Evolutionary conservation across 2,329 filamentous ascomycete genomes (phyloP).

Genomic region (Aureobasidium sp.): DNA sequence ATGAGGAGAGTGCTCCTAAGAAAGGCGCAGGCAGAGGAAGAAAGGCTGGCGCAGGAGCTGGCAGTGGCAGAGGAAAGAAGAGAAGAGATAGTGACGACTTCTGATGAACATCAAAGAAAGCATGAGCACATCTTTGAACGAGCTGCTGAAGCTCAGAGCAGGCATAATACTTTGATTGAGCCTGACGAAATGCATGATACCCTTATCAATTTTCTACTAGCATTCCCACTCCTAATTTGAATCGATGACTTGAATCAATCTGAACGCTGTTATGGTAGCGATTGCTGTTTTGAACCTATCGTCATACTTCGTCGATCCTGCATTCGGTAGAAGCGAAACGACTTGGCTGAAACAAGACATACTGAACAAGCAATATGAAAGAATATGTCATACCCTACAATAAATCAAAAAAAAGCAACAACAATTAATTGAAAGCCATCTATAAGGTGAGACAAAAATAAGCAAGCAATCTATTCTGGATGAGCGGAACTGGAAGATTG

Average conservation of each 20-base stretch:
- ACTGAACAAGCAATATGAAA: neutral
- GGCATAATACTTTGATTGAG: neutral
- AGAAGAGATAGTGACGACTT: slow-evolving; percentile 17
- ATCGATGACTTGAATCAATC: neutral
- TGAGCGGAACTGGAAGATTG: too few species aligned
- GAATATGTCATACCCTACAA: neutral
- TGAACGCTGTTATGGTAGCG: neutral
- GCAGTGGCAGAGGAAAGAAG: slow-evolving; percentile 16
- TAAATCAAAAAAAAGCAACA: neutral
- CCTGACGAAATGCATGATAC: neutral
- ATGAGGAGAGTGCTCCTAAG: slow-evolving; percentile 15
- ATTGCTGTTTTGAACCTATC: neutral
- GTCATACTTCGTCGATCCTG: neutral
- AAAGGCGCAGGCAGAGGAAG: slow-evolving; percentile 13
- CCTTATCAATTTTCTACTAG: neutral
- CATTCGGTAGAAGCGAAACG: neutral
- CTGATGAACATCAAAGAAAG: slow-evolving; percentile 2
- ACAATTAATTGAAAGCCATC: neutral
- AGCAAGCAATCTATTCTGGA: neutral
- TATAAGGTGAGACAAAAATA: neutral
- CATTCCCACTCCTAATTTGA: too few species aligned
- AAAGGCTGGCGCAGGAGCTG: slow-evolving; percentile 12
- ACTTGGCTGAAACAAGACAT: neutral
- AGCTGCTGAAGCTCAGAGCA: neutral
- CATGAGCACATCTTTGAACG: neutral